Conservation (phyloP, 805 yeast species). For the Zygosaccharomyces siamensis region DNA sequence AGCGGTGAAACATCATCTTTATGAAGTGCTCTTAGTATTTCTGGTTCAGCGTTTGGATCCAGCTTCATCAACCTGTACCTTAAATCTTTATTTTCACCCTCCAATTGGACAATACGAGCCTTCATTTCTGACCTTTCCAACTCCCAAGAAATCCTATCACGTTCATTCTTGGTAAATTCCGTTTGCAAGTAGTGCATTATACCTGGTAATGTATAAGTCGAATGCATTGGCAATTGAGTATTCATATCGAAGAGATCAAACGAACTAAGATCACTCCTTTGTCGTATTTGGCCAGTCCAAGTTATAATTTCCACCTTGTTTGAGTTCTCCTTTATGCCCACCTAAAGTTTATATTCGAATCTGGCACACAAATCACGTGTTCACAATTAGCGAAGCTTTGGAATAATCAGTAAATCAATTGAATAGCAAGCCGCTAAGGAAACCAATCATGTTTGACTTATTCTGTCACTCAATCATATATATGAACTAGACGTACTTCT, state of each 20-base stretch:
- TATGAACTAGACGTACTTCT: not conserved
- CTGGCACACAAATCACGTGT: not conserved
- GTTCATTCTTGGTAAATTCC: slow-evolving; percentile 58
- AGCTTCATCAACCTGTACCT: slow-evolving; percentile 19
- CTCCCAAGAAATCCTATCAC: slow-evolving; percentile 56
- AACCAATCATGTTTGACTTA: too few species aligned
- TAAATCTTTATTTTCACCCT: slow-evolving; percentile 47
- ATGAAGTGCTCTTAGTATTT: not conserved
- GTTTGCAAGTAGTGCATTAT: slow-evolving; percentile 60
- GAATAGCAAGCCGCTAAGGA: not conserved
- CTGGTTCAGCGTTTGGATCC: not conserved
- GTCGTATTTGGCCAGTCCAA: not conserved
- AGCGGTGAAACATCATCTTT: slow-evolving; percentile 12
- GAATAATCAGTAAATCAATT: not conserved
- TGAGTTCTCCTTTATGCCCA: not conserved
- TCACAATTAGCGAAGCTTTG: too few species aligned
- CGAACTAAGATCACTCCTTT: not conserved
- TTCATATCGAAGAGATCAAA: slow-evolving; percentile 6
- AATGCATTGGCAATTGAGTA: slow-evolving; percentile 16
- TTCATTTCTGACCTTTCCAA: slow-evolving; percentile 58
- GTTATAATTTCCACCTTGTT: not conserved
- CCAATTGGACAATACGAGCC: slow-evolving; percentile 45
- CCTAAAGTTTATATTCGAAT: not conserved
- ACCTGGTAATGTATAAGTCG: slow-evolving; percentile 40
- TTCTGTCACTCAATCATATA: not conserved